Conservation (phyloP, 768 basidiomycete genomes). For the Tricholoma terreum region DNA sequence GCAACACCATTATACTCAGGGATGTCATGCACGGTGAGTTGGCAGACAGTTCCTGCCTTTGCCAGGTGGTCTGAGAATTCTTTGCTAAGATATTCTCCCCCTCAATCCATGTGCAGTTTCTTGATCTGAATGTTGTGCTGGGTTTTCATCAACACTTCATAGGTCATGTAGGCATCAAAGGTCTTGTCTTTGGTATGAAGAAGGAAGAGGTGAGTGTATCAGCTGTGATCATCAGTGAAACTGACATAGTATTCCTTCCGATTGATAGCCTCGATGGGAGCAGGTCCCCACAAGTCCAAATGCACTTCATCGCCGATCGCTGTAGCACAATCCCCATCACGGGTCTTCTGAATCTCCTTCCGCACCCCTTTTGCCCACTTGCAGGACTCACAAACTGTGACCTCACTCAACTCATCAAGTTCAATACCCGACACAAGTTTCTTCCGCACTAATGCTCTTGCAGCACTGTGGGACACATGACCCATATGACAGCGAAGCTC, state of each 20-base stretch:
- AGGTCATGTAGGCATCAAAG: slow-evolving; percentile 21
- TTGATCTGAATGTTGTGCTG: slow-evolving; percentile 26
- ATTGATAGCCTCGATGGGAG: slow-evolving; percentile 18
- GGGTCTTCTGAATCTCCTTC: slow-evolving; percentile 24
- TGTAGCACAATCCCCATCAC: slow-evolving; percentile 16
- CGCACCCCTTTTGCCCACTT: slow-evolving; percentile 26
- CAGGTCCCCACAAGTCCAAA: slow-evolving; percentile 38
- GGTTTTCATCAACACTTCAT: slow-evolving; percentile 20
- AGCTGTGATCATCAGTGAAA: slow-evolving; percentile 33
- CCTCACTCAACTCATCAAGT: slow-evolving; percentile 17
- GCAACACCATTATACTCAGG: slow-evolving; percentile 37
- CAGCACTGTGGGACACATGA: slow-evolving; percentile 21
- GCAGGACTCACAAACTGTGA: slow-evolving; percentile 27
- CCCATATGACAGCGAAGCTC: slow-evolving; percentile 27
- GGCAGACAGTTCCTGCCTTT: slow-evolving; percentile 26
- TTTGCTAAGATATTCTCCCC: slow-evolving; percentile 32
- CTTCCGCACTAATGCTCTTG: slow-evolving; percentile 22
- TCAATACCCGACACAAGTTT: slow-evolving; percentile 25
- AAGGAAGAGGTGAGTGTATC: slow-evolving; percentile 5
- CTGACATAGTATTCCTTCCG: slow-evolving; percentile 27
- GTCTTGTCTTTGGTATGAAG: slow-evolving; percentile 27
- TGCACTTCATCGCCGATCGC: slow-evolving; percentile 30
- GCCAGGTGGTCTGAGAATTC: slow-evolving; percentile 23
- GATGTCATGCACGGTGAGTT: slow-evolving; percentile 32
- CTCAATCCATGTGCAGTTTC: slow-evolving; percentile 28